phyloP scores from a whole-genome alignment of 176 grass and related monocot species.

The Alloteropsis semialata region DNA sequence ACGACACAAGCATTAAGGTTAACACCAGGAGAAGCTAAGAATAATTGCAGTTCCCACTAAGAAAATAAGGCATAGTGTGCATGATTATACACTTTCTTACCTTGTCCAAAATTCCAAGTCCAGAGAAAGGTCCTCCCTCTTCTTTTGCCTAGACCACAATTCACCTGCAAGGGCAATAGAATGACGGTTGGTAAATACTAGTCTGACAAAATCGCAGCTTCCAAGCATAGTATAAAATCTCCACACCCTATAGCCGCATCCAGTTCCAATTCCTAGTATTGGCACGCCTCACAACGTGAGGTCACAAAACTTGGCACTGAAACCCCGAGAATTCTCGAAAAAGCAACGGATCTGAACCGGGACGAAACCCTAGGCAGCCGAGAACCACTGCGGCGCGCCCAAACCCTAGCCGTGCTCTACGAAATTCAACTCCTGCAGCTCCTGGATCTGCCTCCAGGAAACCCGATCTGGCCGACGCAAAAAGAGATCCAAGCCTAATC shows the following conservation, averaged over 20 bases:
- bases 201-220: neutral
- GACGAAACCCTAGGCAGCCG: neutral
- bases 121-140: neutral
- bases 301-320: neutral
- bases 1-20: neutral
- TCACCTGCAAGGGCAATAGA: neutral
- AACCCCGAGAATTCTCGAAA: neutral
- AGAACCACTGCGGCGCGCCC: neutral
- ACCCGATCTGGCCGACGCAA: neutral
- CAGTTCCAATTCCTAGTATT: neutral
- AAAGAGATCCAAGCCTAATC: neutral
- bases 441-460: too few relatives aligned
- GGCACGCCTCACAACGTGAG: neutral
- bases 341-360: neutral
- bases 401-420: neutral
- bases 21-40: neutral
- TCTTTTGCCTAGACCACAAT: neutral
- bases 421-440: neutral
- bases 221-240: neutral
- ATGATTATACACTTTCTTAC: constrained; percentile 49
- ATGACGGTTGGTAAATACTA: neutral
- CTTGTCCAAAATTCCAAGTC: constrained; percentile 14
- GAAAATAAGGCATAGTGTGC: neutral
- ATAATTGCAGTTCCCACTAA: neutral
- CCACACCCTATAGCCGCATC: neutral